These are phyloP conservation scores for Penicillium sp. DNA, from an alignment of 2,329 filamentous ascomycete species.

Conservation along the genomic window DNA sequence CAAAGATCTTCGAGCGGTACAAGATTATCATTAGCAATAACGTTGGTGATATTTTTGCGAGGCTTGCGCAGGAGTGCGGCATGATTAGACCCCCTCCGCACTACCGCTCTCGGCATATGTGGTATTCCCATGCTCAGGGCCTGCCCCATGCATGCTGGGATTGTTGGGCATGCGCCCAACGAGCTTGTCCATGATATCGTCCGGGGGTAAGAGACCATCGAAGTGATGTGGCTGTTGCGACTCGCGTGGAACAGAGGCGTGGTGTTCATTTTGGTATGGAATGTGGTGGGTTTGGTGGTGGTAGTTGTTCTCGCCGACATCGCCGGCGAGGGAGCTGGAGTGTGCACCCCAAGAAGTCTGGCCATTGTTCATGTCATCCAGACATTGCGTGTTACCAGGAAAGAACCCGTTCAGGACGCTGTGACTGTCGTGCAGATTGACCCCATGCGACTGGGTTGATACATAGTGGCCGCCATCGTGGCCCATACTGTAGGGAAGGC, in stretches of 20 bases:
- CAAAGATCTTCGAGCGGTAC: constrained; percentile 7
- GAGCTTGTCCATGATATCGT: constrained; percentile 35
- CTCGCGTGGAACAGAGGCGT: constrained; percentile 28
- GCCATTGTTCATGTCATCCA: constrained; percentile 32
- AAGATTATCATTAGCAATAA: constrained; percentile 25
- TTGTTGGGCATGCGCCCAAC: constrained; percentile 31
- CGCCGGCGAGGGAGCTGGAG: constrained; percentile 25
- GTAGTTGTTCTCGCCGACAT: constrained; percentile 28
- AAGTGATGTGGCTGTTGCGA: constrained; percentile 28
- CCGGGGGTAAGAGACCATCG: constrained; percentile 29
- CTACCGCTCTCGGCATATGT: constrained; percentile 28
- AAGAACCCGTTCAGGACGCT: constrained; percentile 31
- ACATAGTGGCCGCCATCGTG: constrained; percentile 31
- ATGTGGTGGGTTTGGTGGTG: constrained; percentile 31
- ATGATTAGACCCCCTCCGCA: constrained; percentile 28
- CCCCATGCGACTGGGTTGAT: constrained; percentile 25
- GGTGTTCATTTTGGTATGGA: constrained; percentile 28
- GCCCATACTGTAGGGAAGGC: constrained; percentile 27
- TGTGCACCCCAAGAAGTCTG: constrained; percentile 29
- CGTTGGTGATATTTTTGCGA: constrained; percentile 9
- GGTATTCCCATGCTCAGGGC: constrained; percentile 27
- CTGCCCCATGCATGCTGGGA: constrained; percentile 30
- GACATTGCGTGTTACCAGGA: constrained; percentile 22
- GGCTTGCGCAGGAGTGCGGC: not conserved
- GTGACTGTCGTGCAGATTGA: constrained; percentile 29